A percentile compares a stretch with the other conserved stretches of the same genome.
Evolutionary conservation across 306 rosid species (phyloP).

Genomic region (Cicer chorassanicum): DNA sequence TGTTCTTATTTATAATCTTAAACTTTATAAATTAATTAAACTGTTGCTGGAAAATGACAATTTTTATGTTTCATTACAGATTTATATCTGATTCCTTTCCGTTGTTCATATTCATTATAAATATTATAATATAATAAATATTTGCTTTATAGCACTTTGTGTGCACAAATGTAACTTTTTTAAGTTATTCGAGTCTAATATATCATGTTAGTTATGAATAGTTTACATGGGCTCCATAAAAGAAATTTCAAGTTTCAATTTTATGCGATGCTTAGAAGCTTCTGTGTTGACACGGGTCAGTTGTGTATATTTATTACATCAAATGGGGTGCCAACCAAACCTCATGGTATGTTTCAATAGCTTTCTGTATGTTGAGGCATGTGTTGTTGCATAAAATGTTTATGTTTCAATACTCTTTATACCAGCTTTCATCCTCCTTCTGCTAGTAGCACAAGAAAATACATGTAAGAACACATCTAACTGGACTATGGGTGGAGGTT

Average conservation of each 20-base stretch:
- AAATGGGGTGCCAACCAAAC: constrained; percentile 28
- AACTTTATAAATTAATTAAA: constrained; percentile 24
- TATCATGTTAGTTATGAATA: constrained; percentile 28
- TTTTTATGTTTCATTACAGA: constrained; percentile 6
- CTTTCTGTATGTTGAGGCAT: constrained; percentile 33
- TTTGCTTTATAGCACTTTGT: constrained; percentile 17
- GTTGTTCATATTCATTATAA: not conserved
- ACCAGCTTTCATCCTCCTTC: constrained; percentile 24
- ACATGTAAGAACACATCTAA: constrained; percentile 15
- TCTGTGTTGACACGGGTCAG: constrained; percentile 37
- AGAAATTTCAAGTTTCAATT: constrained; percentile 16
- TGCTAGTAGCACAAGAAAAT: not conserved
- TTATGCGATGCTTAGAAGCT: constrained; percentile 35
- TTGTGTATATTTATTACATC: constrained; percentile 37
- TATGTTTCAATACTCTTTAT: not conserved
- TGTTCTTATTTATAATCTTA: constrained; percentile 36
- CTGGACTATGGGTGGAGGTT: constrained; percentile 12
- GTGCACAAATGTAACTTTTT: constrained; percentile 12
- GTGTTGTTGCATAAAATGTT: constrained; percentile 30
- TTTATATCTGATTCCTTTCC: constrained; percentile 14
- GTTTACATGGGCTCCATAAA: constrained; percentile 6
- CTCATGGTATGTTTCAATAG: constrained; percentile 28
- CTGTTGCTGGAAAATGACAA: constrained; percentile 7
- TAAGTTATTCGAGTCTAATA: constrained; percentile 24
- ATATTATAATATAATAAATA: constrained; percentile 1